These are phyloP conservation scores for Stemphylium beticola DNA, from an alignment of 2,329 filamentous ascomycete genomes.

Conservation along the genomic window DNA sequence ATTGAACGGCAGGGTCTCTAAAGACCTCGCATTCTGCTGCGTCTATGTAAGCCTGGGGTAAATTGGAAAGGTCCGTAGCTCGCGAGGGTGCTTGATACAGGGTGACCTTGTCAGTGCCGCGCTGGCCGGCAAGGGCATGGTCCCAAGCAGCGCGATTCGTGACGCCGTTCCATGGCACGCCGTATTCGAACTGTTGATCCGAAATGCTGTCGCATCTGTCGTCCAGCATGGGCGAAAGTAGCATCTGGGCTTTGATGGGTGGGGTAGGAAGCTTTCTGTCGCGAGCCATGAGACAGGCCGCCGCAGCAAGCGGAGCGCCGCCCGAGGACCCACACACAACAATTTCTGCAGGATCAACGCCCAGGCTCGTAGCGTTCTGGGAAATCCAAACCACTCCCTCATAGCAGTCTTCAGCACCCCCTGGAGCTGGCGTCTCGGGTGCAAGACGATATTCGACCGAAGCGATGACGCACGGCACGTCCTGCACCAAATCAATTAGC, in stretches of 20 bases:
- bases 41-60: slow-evolving; percentile 25
- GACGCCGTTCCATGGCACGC: slow-evolving; percentile 13
- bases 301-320: slow-evolving; percentile 18
- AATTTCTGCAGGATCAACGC: slow-evolving; percentile 21
- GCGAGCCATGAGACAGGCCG: slow-evolving; percentile 19
- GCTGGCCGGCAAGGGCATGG: slow-evolving; percentile 14
- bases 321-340: slow-evolving; percentile 19
- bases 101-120: slow-evolving; percentile 16
- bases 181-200: slow-evolving; percentile 24
- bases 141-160: slow-evolving; percentile 17
- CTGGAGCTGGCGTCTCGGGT: slow-evolving; percentile 21
- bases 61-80: slow-evolving; percentile 18
- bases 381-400: slow-evolving; percentile 20
- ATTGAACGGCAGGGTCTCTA: slow-evolving; percentile 22
- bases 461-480: slow-evolving; percentile 17
- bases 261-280: slow-evolving; percentile 12
- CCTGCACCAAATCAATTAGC: slow-evolving; percentile 20
- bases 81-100: slow-evolving; percentile 19
- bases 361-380: slow-evolving; percentile 14
- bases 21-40: slow-evolving; percentile 30
- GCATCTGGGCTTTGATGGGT: slow-evolving; percentile 21
- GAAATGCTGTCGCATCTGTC: slow-evolving; percentile 22
- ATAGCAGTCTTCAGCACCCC: slow-evolving; percentile 24
- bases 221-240: slow-evolving; percentile 20
- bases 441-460: slow-evolving; percentile 24